These are phyloP conservation scores for Neofusicoccum kwambonambiense DNA, from an alignment of 2,329 filamentous ascomycete genomes.

Conservation along the genomic window DNA sequence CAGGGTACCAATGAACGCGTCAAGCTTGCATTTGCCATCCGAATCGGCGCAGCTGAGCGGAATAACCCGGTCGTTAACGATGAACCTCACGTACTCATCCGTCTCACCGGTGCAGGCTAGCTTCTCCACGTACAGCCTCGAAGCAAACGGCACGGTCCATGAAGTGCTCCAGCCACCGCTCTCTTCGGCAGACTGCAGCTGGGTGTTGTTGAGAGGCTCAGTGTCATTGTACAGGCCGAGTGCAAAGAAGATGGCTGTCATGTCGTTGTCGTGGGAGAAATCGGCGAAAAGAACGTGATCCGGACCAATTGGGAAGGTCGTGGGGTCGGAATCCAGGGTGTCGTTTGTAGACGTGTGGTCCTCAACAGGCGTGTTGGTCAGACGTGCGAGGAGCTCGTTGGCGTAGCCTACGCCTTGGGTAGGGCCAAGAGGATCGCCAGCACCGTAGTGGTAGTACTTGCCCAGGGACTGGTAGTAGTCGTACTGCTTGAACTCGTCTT, in stretches of 20 bases:
- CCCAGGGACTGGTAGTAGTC: conserved; percentile 77
- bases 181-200: conserved; percentile 42
- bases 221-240: conserved; percentile 75
- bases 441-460: conserved; percentile 81
- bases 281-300: conserved; percentile 71
- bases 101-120: conserved; percentile 62
- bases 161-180: conserved; percentile 70
- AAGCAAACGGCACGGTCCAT: conserved; percentile 80
- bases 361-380: conserved; percentile 66
- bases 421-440: conserved; percentile 74
- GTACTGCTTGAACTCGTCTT: conserved; percentile 72
- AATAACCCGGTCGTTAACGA: conserved; percentile 82
- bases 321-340: conserved; percentile 66
- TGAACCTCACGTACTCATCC: conserved; percentile 72
- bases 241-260: conserved; percentile 73
- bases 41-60: conserved; percentile 70
- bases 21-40: conserved; percentile 68
- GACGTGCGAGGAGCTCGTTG: conserved; percentile 80
- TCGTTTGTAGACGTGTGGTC: conserved; percentile 75
- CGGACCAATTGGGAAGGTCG: conserved; percentile 67
- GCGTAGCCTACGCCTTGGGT: conserved; percentile 85
- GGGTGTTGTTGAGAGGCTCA: conserved; percentile 44
- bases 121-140: conserved; percentile 83
- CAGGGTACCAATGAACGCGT: conserved; percentile 71
- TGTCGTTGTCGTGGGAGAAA: conserved; percentile 89